Percentiles rank a stretch among this genome's conserved stretches.
These are phyloP conservation scores for Copromyces sp. DNA, from an alignment of 495 filamentous ascomycete species.

Conservation along the genomic window DNA sequence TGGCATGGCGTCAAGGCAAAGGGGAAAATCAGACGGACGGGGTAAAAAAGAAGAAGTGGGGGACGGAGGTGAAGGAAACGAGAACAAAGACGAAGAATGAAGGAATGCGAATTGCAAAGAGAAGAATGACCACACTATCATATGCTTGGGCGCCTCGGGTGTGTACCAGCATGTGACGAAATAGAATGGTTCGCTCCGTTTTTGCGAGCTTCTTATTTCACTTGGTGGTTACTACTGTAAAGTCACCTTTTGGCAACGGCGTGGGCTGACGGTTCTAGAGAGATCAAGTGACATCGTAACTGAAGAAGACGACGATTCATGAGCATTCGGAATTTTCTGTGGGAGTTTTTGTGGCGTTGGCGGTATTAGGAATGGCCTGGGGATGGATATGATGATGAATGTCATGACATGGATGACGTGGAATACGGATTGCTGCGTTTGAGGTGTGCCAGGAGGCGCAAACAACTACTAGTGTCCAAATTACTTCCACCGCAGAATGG, in stretches of 20 bases:
- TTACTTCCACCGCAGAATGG: not conserved
- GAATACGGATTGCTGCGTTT: not conserved
- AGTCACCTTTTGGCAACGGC: not conserved
- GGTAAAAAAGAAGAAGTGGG: not conserved
- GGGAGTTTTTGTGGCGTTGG: not conserved
- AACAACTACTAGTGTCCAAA: not conserved
- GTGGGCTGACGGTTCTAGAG: not conserved
- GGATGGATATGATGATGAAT: not conserved
- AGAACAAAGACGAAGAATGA: not conserved
- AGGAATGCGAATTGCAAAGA: not conserved
- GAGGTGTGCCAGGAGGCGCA: not conserved
- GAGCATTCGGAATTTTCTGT: not conserved
- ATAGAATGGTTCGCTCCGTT: not conserved
- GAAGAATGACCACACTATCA: not conserved
- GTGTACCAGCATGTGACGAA: not conserved
- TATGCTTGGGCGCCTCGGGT: not conserved
- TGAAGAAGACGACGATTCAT: not conserved
- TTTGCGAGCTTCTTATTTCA: not conserved
- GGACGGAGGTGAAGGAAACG: not conserved
- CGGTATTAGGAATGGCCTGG: not conserved
- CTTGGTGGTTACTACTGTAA: not conserved
- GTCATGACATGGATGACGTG: not conserved
- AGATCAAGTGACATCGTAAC: not conserved
- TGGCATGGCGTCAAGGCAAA: not conserved
- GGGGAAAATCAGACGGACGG: not conserved